Conservation (phyloP, 2,329 filamentous ascomycete species). For the Plenodomus lindquistii region DNA sequence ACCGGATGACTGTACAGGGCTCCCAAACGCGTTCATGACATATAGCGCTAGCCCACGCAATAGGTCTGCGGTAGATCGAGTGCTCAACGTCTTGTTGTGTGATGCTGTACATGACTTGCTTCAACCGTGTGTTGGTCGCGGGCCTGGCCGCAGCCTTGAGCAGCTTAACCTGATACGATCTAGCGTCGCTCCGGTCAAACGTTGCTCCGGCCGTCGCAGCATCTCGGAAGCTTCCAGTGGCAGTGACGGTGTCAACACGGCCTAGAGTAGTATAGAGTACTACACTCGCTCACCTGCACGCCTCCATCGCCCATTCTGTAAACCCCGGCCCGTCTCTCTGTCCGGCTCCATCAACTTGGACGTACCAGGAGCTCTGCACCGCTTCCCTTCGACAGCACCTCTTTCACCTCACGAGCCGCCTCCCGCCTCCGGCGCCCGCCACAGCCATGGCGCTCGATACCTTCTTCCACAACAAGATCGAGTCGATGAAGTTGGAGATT, state of each 20-base stretch:
- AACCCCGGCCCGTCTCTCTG: background rate
- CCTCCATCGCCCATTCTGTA: slow-evolving; percentile 6
- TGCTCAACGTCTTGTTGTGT: no score
- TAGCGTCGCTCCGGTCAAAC: slow-evolving; percentile 10
- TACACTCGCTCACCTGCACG: background rate
- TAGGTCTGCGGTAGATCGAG: no score
- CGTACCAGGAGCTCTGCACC: background rate
- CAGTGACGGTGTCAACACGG: slow-evolving; percentile 6
- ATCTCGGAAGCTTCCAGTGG: slow-evolving; percentile 22
- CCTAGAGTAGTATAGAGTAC: no score
- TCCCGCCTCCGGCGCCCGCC: slow-evolving; percentile 30
- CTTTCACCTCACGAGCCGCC: background rate
- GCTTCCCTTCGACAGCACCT: background rate
- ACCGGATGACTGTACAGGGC: no score
- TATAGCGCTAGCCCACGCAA: no score
- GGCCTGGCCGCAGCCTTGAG: no score
- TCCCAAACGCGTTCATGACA: background rate
- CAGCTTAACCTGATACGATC: no score
- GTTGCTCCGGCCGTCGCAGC: slow-evolving; percentile 12
- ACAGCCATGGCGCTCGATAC: slow-evolving; percentile 94
- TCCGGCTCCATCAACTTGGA: background rate
- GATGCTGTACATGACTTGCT: no score
- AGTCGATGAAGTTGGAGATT: slow-evolving; percentile 99
- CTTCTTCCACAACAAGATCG: slow-evolving; percentile 99
- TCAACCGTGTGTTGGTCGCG: no score